Base-by-base conservation (phyloP, 169 alveolate genomes). In the Cryptosporidium xiaoi region DNA sequence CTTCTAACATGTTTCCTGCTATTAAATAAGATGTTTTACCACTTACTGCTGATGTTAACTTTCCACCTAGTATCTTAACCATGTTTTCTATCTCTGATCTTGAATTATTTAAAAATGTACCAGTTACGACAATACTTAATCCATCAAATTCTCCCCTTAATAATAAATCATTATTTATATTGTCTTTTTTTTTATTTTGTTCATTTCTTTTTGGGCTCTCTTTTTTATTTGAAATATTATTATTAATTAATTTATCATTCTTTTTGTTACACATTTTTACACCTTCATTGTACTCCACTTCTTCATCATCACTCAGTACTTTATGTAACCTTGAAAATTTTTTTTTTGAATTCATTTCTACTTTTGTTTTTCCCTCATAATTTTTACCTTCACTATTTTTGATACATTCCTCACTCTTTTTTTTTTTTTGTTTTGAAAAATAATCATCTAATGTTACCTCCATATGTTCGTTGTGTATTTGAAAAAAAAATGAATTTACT, bases 1-100 rank as follows among this genome's bases (percentile, higher is more conserved):
- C 99, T 85, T 97, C 99, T 48, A 97, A 91, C 53, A 90, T 90
- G 29, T 92, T 93, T 0, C 99, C 99, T 69, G 93, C 95, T 10
- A 97, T 94, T 71, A 97, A 91, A 82, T 93, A 96, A 66, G 94
- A 92, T 0, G 99, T 97, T 71, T 91, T 92, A 2, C 97, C 94
- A 82, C 97, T 93, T 0, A 97, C 98, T 27, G 96, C 95, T 1
- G 95, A 71, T 33, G 97, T 96, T 1, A 95, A 95, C 64, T 94
- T 91, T 3, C 98, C 99, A 0, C 99, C 99, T 20, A 94, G 90
- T 67, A 92, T 91, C 82, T 92, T 93, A 51, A 97, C 91, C 40
- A 60, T 40, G 44, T 77, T 71, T 31, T 77, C 87, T 3, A 77
- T 60, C 18, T 77, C 87, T n/a, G 27, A 31, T 77, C 87, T 60